Percentiles rank a stretch among this genome's conserved stretches.
These are phyloP conservation scores for Thalassiosira exigua DNA, from an alignment of 352 stramenopile genomes.

Conservation along the genomic window DNA sequence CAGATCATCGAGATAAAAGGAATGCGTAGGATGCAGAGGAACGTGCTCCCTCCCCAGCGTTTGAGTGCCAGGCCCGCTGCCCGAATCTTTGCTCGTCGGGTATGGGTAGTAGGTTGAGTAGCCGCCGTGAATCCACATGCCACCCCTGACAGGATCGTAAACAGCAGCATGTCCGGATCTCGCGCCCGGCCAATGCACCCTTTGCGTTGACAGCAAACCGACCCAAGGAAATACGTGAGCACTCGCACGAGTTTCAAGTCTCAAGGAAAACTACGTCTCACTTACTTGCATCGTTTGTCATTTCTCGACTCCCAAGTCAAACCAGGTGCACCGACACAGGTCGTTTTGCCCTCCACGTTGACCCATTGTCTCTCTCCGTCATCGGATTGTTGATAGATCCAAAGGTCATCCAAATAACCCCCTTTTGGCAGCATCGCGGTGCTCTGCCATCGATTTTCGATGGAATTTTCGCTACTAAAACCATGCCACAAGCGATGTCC, in stretches of 20 bases:
- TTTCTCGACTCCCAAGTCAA: constrained; percentile 83
- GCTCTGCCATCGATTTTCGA: constrained; percentile 86
- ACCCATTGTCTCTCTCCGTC: constrained; percentile 43
- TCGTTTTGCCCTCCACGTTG: constrained; percentile 82
- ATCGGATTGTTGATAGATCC: constrained; percentile 67
- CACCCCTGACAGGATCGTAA: constrained; percentile 80
- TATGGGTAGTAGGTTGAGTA: constrained; percentile 96
- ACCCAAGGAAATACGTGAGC: no score
- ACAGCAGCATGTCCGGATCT: constrained; percentile 90
- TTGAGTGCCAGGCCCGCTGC: constrained; percentile 76
- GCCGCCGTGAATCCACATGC: constrained; percentile 91
- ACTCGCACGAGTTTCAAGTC: no score
- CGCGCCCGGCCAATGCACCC: constrained; percentile 88
- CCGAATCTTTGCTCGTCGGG: constrained; percentile 88
- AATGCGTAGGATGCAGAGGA: constrained; percentile 91
- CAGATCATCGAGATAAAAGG: constrained; percentile 93
- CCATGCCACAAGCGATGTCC: constrained; percentile 95
- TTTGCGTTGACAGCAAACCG: no score
- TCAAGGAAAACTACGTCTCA: constrained; percentile 4
- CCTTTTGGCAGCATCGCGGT: constrained; percentile 87
- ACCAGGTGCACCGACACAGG: constrained; percentile 80
- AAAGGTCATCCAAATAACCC: constrained; percentile 95
- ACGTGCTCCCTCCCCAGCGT: constrained; percentile 62
- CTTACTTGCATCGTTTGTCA: constrained; percentile 82
- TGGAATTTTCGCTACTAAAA: constrained; percentile 90